Base-by-base conservation (phyloP, 2,329 filamentous ascomycete genomes). In the Dothidotthia symphoricarpi region DNA sequence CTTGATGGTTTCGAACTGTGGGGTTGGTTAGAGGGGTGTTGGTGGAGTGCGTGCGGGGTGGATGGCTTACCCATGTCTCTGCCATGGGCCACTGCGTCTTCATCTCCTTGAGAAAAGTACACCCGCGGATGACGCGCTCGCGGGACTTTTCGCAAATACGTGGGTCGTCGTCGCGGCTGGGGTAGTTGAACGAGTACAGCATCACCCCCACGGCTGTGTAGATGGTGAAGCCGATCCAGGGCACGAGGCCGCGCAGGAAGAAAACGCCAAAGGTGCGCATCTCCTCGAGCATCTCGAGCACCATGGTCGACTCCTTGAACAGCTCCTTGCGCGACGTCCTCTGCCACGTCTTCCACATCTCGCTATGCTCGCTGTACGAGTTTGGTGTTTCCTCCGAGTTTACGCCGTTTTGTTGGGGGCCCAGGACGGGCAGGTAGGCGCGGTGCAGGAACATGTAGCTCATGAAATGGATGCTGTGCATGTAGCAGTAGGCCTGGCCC, bases 381-480 rank as follows among this genome's bases (percentile, higher is more conserved):
- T 51, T 51, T 2, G 59, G 59, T 3, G 52, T 55, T 41, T 65
- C 62, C 19, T 67, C 63, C 3, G 49, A 39, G 6, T 45, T 39
- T 4, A 43, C 24, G 19, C 48, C 51, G 29, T 55, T 61, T 8
- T 63, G 57, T 13, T 57, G 51, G 2, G 64, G 62, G 0, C 64
- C 66, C 1, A 68, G 58, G 6, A 67, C 64, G 0, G 66, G 66
- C 8, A 69, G 46, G 43, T 69, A 68, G 16, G 65, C 63, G 13
- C 66, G 65, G 33, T 68, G 62, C 12, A 69, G 56, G 40, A 69
- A 69, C 66, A 69, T 69, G 45, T 61, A 57, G 36, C 59, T 63
- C 66, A 69, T 69, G 40, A 69, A 69, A 41, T 68, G 58, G 31
- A 69, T 69, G 43, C 63, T 59, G 42, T 68, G 66, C 66, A 68